Percentiles rank a stretch among this genome's conserved stretches.
Conservation (phyloP, 1,284 basidiomycete genomes). For the Agroathelia rolfsii region DNA sequence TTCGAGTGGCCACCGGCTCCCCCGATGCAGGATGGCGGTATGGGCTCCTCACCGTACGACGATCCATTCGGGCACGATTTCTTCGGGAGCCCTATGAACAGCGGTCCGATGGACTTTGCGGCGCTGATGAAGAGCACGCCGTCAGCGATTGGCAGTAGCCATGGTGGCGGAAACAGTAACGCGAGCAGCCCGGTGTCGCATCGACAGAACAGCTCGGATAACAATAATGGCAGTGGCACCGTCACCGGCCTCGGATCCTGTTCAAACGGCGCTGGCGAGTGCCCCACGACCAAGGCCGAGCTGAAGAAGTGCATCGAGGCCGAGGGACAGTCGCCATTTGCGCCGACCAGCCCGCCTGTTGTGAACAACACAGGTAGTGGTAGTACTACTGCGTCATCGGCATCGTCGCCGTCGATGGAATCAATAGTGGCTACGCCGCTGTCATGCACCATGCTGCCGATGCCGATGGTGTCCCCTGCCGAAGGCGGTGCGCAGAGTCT, state of each 20-base stretch:
- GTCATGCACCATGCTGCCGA: slow-evolving; percentile 15
- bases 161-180: slow-evolving; percentile 19
- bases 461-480: too few relatives aligned
- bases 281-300: slow-evolving; percentile 52
- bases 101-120: slow-evolving; percentile 33
- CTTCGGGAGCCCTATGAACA: slow-evolving; percentile 28
- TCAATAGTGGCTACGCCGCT: slow-evolving; percentile 5
- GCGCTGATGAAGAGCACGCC: slow-evolving; percentile 33
- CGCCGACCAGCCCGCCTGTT: slow-evolving; percentile 15
- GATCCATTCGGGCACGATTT: slow-evolving; percentile 56
- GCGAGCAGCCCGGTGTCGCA: slow-evolving; percentile 10
- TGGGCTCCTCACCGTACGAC: too few relatives aligned
- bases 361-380: slow-evolving; percentile 9
- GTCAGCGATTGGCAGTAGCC: slow-evolving; percentile 35
- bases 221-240: slow-evolving; percentile 12
- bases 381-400: slow-evolving; percentile 20
- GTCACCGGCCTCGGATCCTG: slow-evolving; percentile 24
- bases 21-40: slow-evolving; percentile 24
- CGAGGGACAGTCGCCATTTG: slow-evolving; percentile 34
- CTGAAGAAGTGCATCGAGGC: slow-evolving; percentile 35
- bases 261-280: slow-evolving; percentile 19
- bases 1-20: slow-evolving; percentile 32
- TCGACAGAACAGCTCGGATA: slow-evolving; percentile 19
- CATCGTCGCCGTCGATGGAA: slow-evolving; percentile 10
- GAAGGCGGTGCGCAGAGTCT: slow-evolving; percentile 24